Evolutionary conservation across 139 green algal genomes (phyloP), one percentile per base, ranked within the genome.

Genomic region (Microglena sp.): DNA sequence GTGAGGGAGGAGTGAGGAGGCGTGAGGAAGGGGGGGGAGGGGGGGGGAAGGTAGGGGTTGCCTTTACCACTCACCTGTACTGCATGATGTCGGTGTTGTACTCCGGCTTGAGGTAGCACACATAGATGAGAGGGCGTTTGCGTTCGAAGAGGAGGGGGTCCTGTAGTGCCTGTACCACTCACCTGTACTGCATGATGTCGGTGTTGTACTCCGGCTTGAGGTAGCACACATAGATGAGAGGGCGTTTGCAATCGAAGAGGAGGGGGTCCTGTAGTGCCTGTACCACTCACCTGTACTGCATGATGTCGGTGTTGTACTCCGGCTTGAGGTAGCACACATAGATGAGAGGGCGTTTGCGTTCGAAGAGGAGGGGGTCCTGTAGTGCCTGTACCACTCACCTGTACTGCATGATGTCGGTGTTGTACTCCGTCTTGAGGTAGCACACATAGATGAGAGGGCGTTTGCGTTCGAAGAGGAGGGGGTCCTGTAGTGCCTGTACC

Each of bases 161-260:
- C n/a, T n/a, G n/a, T n/a, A n/a, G n/a, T n/a, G n/a, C n/a, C n/a
- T n/a, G n/a, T n/a, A n/a, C n/a, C n/a, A n/a, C 21, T 11, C 50
- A 26, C 26, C 72, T 40, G 56, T 81, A 77, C 62, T 85, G 76
- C 66, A 86, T 27, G 44, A 86, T 74, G 7, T 71, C 54, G 53
- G 46, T 44, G 60, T 75, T 75, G 65, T 64, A 83, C 18, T 71
- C 56, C 2, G 79, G 46, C 21, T 59, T 62, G 28, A 81, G 63
- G 44, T 86, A 72, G 46, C 83, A 86, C 45, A 86, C 70, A 45
- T 84, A 86, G 45, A 86, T 72, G 50, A 76, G 74, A 2, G 79
- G 79, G 28, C 76, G 72, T 28, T 57, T 69, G 0, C 73, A n/a
- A n/a, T n/a, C n/a, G n/a, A n/a, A n/a, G n/a, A n/a, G n/a, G n/a